These are phyloP conservation scores for Penicillium hesseltinei DNA, from an alignment of 2,329 filamentous ascomycete species.

Conservation along the genomic window DNA sequence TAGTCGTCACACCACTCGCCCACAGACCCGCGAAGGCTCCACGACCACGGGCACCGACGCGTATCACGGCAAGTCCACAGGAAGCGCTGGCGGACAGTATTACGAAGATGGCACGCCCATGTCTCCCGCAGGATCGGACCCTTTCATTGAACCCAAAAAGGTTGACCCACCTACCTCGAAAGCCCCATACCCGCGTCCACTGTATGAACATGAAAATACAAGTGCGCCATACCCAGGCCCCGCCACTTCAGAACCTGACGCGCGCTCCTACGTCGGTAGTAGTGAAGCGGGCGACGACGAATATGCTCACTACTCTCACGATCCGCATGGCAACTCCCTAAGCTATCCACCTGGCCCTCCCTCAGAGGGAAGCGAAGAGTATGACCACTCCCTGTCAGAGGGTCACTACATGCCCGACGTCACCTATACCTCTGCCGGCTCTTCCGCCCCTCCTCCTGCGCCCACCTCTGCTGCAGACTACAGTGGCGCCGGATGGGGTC, in stretches of 20 bases:
- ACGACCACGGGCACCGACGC: slow-evolving; percentile 32
- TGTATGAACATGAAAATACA: slow-evolving; percentile 42
- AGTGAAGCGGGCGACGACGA: slow-evolving; percentile 69
- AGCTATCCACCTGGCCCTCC: slow-evolving; percentile 49
- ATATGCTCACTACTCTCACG: slow-evolving; percentile 64
- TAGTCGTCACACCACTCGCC: slow-evolving; percentile 50
- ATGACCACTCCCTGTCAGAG: slow-evolving; percentile 49
- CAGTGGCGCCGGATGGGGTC: slow-evolving; percentile 63
- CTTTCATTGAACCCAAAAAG: slow-evolving; percentile 54
- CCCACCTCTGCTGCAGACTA: slow-evolving; percentile 56
- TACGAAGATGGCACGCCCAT: slow-evolving; percentile 48
- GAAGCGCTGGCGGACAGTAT: slow-evolving; percentile 47
- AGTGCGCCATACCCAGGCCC: slow-evolving; percentile 31
- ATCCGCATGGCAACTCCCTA: slow-evolving; percentile 61
- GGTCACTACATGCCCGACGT: slow-evolving; percentile 44
- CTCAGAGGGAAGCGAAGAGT: slow-evolving; percentile 54
- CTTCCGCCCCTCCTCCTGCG: slow-evolving; percentile 31
- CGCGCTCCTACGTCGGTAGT: slow-evolving; percentile 50
- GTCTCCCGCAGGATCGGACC: slow-evolving; percentile 60
- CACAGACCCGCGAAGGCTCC: slow-evolving; percentile 47
- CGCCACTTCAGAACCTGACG: slow-evolving; percentile 48
- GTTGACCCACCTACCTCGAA: slow-evolving; percentile 28
- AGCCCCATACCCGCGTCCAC: slow-evolving; percentile 30
- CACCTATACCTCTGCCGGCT: slow-evolving; percentile 26
- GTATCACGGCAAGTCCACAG: slow-evolving; percentile 17